phyloP scores from a whole-genome alignment of 129 eudicot species.

The Saussurea involucrata region DNA sequence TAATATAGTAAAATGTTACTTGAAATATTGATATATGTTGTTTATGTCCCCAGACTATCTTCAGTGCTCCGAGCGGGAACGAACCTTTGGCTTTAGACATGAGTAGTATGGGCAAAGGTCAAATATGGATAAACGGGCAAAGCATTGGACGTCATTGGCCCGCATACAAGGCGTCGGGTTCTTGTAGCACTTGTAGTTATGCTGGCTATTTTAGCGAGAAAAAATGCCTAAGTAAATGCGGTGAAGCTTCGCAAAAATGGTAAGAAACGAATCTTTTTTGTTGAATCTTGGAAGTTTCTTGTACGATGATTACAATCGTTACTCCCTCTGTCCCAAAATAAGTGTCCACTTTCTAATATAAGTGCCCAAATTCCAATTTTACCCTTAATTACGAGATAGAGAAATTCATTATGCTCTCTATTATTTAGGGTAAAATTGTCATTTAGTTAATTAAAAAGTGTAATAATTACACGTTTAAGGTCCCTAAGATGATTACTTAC shows the following conservation, averaged over 20 bases:
- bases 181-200: constrained; percentile 72
- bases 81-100: constrained; percentile 96
- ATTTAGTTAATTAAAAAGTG: neutral
- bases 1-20: neutral
- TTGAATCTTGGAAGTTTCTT: neutral
- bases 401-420: neutral
- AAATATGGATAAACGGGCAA: constrained; percentile 92
- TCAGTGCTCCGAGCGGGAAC: constrained; percentile 76
- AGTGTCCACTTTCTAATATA: neutral
- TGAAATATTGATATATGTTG: neutral
- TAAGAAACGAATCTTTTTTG: constrained; percentile 14
- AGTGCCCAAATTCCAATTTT: no score
- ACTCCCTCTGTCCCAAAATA: neutral
- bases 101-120: constrained; percentile 98
- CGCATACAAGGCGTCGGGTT: constrained; percentile 79
- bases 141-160: constrained; percentile 98
- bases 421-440: neutral
- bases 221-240: constrained; percentile 82
- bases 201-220: constrained; percentile 86
- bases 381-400: neutral
- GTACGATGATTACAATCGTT: neutral
- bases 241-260: constrained; percentile 99
- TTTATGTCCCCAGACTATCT: constrained; percentile 54
- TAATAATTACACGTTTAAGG: neutral
- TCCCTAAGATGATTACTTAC: neutral